These are phyloP conservation scores for Nakaseomyces bracarensis DNA, from an alignment of 1,139 yeast species.

Conservation along the genomic window DNA sequence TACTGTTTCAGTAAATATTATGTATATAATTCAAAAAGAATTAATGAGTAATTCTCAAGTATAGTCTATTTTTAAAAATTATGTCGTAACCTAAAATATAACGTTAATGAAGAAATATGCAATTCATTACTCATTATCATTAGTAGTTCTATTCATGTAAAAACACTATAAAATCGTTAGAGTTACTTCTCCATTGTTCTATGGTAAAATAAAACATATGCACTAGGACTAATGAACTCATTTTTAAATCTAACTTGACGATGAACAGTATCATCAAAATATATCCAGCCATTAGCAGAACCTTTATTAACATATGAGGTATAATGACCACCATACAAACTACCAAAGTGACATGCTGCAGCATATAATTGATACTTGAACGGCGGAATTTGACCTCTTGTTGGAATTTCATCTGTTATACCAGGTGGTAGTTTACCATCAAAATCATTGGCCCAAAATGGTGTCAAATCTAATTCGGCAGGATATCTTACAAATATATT, in stretches of 20 bases:
- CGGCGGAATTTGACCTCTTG: slow-evolving; percentile 72
- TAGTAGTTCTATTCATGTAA: background rate
- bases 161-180: slow-evolving; percentile 5
- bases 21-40: background rate
- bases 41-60: too few species aligned
- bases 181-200: slow-evolving; percentile 15
- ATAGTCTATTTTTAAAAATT: background rate
- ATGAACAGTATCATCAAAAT: slow-evolving; percentile 30
- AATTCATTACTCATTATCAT: slow-evolving; percentile 1
- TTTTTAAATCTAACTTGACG: slow-evolving; percentile 24
- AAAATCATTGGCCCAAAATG: slow-evolving; percentile 61
- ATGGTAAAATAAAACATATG: slow-evolving; percentile 66
- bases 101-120: background rate
- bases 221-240: slow-evolving; percentile 40
- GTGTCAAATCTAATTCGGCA: slow-evolving; percentile 55
- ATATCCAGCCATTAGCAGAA: slow-evolving; percentile 35
- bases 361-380: slow-evolving; percentile 71
- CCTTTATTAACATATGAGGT: slow-evolving; percentile 74
- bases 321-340: slow-evolving; percentile 82
- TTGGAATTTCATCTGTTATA: slow-evolving; percentile 40
- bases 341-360: slow-evolving; percentile 84
- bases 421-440: slow-evolving; percentile 36
- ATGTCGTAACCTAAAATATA: too few species aligned
- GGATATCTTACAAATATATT: slow-evolving; percentile 35
- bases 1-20: slow-evolving; percentile 39